A percentile compares a stretch with the other conserved stretches of the same genome.
phyloP scores from a whole-genome alignment of 768 basidiomycete species.

The Fibroporia radiculosa region DNA sequence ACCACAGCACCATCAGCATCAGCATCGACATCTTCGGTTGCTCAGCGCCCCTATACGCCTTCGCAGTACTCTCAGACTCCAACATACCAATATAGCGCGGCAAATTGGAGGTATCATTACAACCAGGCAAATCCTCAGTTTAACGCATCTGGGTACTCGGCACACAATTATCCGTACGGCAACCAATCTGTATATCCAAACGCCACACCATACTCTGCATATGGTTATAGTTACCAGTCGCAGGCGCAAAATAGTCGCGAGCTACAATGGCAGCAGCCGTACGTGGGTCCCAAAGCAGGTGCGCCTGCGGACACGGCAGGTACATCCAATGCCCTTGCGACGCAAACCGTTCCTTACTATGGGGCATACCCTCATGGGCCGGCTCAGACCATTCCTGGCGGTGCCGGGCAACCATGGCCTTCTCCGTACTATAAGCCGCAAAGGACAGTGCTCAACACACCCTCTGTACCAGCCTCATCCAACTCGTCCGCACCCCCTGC shows the following conservation, averaged over 20 bases:
- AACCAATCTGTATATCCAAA: not conserved
- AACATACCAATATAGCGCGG: slow-evolving; percentile 15
- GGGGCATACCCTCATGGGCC: not conserved
- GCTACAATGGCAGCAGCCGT: slow-evolving; percentile 30
- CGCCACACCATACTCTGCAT: slow-evolving; percentile 2
- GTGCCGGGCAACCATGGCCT: not conserved
- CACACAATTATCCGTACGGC: slow-evolving; percentile 7
- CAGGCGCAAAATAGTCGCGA: slow-evolving; percentile 4
- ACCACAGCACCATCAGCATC: slow-evolving; percentile 7
- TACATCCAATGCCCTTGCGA: no score
- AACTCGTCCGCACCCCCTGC: not conserved
- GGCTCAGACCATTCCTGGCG: not conserved
- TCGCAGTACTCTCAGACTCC: not conserved
- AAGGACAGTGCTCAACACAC: not conserved
- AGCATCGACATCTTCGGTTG: slow-evolving; percentile 11
- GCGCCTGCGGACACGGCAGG: not conserved
- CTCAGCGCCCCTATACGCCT: slow-evolving; percentile 14
- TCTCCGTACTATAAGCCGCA: not conserved
- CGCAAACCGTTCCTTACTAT: not conserved
- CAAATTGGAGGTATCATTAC: slow-evolving; percentile 28
- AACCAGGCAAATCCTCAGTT: slow-evolving; percentile 1
- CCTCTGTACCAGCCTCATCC: not conserved
- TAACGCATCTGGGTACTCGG: not conserved
- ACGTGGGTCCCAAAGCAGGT: slow-evolving; percentile 19
- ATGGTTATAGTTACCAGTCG: not conserved